Evolutionary conservation across 2,329 filamentous ascomycete genomes (phyloP).

Genomic region (Microthyrium microscopicum): DNA sequence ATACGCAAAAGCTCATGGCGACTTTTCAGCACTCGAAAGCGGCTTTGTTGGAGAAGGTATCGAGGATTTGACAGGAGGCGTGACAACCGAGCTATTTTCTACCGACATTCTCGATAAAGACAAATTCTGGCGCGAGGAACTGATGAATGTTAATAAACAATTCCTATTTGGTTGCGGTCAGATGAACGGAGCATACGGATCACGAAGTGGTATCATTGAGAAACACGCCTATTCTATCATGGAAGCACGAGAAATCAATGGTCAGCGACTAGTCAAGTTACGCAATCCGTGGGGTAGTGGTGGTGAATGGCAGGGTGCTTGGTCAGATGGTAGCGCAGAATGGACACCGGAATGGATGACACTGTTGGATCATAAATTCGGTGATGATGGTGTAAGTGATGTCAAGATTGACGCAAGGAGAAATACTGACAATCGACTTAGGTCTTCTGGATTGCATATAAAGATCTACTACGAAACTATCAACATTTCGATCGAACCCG

Average conservation of each 20-base stretch:
- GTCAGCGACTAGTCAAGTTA: constrained; percentile 43
- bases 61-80: constrained; percentile 47
- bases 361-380: constrained; percentile 56
- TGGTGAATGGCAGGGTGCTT: constrained; percentile 68
- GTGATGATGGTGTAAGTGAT: constrained; percentile 59
- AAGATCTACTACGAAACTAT: constrained; percentile 40
- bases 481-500: constrained; percentile 44
- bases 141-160: constrained; percentile 63
- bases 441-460: constrained; percentile 46
- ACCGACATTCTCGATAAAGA: constrained; percentile 63
- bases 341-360: constrained; percentile 70
- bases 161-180: constrained; percentile 63
- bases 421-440: too few species aligned
- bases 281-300: constrained; percentile 68
- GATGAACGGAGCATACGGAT: constrained; percentile 44
- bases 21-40: constrained; percentile 59
- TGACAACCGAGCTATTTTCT: constrained; percentile 51
- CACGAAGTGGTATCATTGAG: constrained; percentile 29
- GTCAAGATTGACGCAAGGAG: too few species aligned
- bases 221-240: constrained; percentile 42
- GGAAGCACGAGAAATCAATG: constrained; percentile 43
- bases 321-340: constrained; percentile 69
- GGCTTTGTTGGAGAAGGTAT: constrained; percentile 51
- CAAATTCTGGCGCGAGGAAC: constrained; percentile 67
- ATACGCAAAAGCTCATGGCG: constrained; percentile 70